Evolutionary conservation across 2,329 filamentous ascomycete species (phyloP).

Genomic region (Blumeria hordei): DNA sequence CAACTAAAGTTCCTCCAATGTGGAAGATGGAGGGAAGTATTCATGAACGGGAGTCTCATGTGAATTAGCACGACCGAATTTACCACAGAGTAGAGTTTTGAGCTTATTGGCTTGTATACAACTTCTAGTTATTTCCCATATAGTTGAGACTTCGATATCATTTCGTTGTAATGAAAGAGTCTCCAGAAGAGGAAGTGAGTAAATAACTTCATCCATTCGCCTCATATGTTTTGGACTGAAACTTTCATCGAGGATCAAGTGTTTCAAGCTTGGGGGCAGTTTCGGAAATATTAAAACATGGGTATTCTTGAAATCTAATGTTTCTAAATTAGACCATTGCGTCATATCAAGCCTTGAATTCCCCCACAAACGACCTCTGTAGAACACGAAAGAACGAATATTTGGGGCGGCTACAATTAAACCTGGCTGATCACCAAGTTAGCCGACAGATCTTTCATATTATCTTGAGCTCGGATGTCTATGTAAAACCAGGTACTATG

Average conservation of each 20-base stretch:
- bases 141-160: constrained; percentile 1
- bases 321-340: constrained; percentile 6
- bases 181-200: constrained; percentile 10
- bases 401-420: constrained; percentile 8
- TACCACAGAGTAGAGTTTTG: constrained; percentile 8
- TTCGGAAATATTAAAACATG: constrained; percentile 5
- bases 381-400: constrained; percentile 5
- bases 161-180: constrained; percentile 9
- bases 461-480: too few species aligned
- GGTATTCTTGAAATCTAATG: constrained; percentile 9
- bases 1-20: constrained; percentile 9
- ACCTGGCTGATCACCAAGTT: constrained; percentile 3
- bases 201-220: not conserved
- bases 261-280: constrained; percentile 10
- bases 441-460: not conserved
- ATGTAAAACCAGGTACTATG: too few species aligned
- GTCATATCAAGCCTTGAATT: constrained; percentile 3
- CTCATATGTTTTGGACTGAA: not conserved
- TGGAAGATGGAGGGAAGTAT: constrained; percentile 8
- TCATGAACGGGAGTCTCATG: not conserved
- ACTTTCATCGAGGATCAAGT: constrained; percentile 8
- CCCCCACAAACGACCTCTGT: constrained; percentile 4
- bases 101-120: constrained; percentile 9
- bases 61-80: not conserved
- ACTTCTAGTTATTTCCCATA: constrained; percentile 5